These are phyloP conservation scores for Naganishia cerealis DNA, from an alignment of 1,284 basidiomycete genomes.

Conservation along the genomic window DNA sequence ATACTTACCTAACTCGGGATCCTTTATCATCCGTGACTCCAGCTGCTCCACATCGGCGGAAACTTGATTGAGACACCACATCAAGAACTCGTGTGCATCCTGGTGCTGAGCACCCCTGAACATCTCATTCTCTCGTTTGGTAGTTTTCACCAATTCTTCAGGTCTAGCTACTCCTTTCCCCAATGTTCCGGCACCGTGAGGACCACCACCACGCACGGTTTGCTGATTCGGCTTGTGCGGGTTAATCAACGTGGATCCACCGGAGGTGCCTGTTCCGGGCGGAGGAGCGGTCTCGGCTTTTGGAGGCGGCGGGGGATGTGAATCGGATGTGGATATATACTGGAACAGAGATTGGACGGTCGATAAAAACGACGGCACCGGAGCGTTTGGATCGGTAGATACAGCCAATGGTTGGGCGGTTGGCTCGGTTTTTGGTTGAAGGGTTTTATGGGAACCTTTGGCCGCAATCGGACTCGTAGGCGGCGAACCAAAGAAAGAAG, in stretches of 20 bases:
- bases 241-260: constrained; percentile 30
- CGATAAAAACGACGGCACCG: constrained; percentile 77
- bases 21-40: constrained; percentile 39
- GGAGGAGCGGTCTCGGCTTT: constrained; percentile 36
- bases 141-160: constrained; percentile 82
- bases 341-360: constrained; percentile 86
- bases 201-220: constrained; percentile 49
- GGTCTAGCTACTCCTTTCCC: constrained; percentile 84
- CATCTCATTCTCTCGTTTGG: constrained; percentile 81
- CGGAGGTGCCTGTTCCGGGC: constrained; percentile 30
- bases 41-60: constrained; percentile 87
- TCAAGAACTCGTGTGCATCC: constrained; percentile 95
- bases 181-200: constrained; percentile 50
- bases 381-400: constrained; percentile 59
- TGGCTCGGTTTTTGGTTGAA: constrained; percentile 37
- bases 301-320: constrained; percentile 50
- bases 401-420: constrained; percentile 25
- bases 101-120: constrained; percentile 87
- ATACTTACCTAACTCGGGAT: constrained; percentile 17
- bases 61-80: constrained; percentile 87
- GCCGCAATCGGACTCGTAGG: constrained; percentile 14
- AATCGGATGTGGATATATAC: constrained; percentile 60
- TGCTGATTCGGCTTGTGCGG: constrained; percentile 34
- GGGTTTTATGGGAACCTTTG: constrained; percentile 34
- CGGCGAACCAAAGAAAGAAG: constrained; percentile 5